Evolutionary conservation across 2,329 filamentous ascomycete genomes (phyloP).

Genomic region (Pseudodiploospora longispora): DNA sequence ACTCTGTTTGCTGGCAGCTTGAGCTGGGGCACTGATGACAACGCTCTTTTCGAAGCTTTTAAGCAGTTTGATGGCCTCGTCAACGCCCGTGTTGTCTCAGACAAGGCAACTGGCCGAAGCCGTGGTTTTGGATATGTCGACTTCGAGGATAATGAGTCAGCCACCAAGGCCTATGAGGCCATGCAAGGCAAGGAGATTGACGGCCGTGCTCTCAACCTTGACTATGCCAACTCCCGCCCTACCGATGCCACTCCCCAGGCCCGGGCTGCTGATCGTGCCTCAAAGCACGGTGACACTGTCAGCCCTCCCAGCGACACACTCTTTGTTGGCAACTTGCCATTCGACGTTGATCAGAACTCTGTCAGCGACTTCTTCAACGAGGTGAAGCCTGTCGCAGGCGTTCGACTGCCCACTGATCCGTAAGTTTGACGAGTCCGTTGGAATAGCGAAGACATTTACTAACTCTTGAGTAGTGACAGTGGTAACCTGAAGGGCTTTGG

Average conservation of each 20-base stretch:
- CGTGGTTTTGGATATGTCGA: conserved; percentile 94
- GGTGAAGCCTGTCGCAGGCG: conserved; percentile 62
- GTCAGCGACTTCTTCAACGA: conserved; percentile 68
- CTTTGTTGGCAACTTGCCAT: conserved; percentile 86
- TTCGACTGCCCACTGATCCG: conserved; percentile 82
- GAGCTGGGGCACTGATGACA: conserved; percentile 84
- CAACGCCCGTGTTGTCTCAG: conserved; percentile 72
- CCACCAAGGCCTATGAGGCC: conserved; percentile 62
- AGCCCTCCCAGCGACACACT: conserved; percentile 79
- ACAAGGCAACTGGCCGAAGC: conserved; percentile 72
- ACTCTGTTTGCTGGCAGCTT: conserved; percentile 88
- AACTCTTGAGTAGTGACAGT: conserved; percentile 48
- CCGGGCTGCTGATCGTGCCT: conserved; percentile 56
- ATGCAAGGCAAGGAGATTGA: conserved; percentile 71
- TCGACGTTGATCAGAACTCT: conserved; percentile 69
- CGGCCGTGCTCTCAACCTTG: conserved; percentile 66
- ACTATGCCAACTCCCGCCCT: conserved; percentile 64
- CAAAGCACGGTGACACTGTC: conserved; percentile 68
- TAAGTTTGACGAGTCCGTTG: conserved; percentile 29
- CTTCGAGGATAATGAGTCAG: conserved; percentile 61
- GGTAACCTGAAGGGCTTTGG: conserved; percentile 87
- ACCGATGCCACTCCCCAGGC: conserved; percentile 42
- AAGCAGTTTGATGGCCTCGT: conserved; percentile 66
- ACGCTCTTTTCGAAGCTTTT: conserved; percentile 73
- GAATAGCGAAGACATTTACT: background rate